Conservation (phyloP, 176 grass and related monocot species). For the Aechmea fasciata region DNA sequence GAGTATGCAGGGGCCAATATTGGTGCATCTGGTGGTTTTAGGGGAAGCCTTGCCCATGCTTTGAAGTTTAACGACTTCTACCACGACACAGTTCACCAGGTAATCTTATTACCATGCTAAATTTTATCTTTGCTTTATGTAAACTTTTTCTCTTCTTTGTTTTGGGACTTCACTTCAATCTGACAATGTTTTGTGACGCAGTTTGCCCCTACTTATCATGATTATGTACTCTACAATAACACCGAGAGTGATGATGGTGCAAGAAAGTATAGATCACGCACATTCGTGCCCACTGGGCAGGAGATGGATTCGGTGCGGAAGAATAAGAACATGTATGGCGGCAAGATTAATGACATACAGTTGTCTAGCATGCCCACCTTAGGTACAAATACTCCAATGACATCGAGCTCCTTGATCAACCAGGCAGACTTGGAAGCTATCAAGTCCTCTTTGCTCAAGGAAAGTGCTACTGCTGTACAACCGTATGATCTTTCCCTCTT, state of each 20-base stretch:
- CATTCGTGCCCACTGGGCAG: slow-evolving; percentile 46
- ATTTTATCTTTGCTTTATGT: background rate
- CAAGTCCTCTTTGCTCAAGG: slow-evolving; percentile 67
- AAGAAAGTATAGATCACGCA: slow-evolving; percentile 59
- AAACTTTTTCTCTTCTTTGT: background rate
- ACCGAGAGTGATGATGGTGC: slow-evolving; percentile 45
- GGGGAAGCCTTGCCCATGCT: slow-evolving; percentile 54
- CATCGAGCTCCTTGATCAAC: background rate
- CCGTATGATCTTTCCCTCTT: slow-evolving; percentile 63
- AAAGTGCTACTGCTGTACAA: slow-evolving; percentile 45
- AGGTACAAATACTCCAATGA: slow-evolving; percentile 7
- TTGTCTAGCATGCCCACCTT: slow-evolving; percentile 20
- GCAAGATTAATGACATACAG: slow-evolving; percentile 30
- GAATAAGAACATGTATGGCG: slow-evolving; percentile 22
- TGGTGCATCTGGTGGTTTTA: slow-evolving; percentile 48
- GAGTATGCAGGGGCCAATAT: slow-evolving; percentile 82
- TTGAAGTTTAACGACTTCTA: slow-evolving; percentile 88
- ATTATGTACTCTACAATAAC: slow-evolving; percentile 84
- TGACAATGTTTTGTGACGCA: slow-evolving; percentile 13
- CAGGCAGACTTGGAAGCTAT: slow-evolving; percentile 61
- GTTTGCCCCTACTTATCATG: slow-evolving; percentile 93
- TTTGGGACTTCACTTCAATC: background rate
- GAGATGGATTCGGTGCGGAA: slow-evolving; percentile 48
- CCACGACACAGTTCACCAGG: slow-evolving; percentile 90
- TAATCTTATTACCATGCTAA: slow-evolving; percentile 23